A percentile compares a stretch with the other conserved stretches of the same genome.
Conservation (phyloP, 345 rosid genomes). For the Clausena lansium region DNA sequence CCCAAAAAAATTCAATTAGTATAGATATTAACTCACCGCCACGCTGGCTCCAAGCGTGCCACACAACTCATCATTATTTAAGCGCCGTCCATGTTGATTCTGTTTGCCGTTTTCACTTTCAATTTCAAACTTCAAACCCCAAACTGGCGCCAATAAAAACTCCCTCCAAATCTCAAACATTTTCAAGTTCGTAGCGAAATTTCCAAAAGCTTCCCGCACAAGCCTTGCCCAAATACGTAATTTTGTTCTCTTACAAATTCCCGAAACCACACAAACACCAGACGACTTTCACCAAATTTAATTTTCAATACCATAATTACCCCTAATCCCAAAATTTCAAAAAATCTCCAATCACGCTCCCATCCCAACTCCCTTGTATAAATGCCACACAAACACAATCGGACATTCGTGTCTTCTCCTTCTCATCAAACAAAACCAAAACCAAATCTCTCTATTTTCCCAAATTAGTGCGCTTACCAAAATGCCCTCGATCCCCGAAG, state of each 20-base stretch:
- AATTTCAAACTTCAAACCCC: not conserved
- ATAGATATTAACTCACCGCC: not conserved
- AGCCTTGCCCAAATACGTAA: conserved; percentile 19
- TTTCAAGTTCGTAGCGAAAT: not conserved
- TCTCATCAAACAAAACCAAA: not conserved
- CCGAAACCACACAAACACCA: not conserved
- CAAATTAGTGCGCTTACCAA: not conserved
- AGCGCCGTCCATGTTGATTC: not conserved
- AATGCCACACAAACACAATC: conserved; percentile 1
- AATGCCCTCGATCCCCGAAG: conserved; percentile 52
- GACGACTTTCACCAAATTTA: not conserved
- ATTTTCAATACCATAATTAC: not conserved
- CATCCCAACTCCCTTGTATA: conserved; percentile 19
- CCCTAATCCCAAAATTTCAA: conserved; percentile 11
- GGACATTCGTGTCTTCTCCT: too few species aligned
- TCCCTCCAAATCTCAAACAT: not conserved
- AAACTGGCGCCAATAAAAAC: not conserved
- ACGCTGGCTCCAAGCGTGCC: not conserved
- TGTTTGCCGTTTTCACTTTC: not conserved
- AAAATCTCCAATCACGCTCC: conserved; percentile 17
- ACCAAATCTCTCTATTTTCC: not conserved
- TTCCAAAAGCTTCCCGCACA: conserved; percentile 16
- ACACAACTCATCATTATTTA: not conserved
- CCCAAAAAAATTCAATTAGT: too few species aligned
- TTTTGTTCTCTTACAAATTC: not conserved